A percentile compares a stretch with the other conserved stretches of the same genome.
Conservation (phyloP, 1,139 yeast genomes). For the Suhomyces bribrorum region DNA sequence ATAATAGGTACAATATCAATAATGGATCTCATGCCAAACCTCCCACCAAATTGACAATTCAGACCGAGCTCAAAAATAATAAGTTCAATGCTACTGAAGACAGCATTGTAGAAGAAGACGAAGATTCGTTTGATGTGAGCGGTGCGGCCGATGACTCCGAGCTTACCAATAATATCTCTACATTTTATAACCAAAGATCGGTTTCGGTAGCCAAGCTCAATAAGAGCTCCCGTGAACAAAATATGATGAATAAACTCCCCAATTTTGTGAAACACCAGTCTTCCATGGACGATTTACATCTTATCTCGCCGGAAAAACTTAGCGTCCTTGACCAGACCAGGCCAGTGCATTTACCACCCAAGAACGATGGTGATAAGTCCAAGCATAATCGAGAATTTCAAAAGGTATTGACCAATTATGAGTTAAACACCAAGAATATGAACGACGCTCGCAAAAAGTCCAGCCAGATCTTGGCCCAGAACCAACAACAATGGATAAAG, state of each 20-base stretch:
- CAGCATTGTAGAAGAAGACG: constrained; percentile 23
- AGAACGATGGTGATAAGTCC: constrained; percentile 33
- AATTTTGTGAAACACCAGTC: constrained; percentile 42
- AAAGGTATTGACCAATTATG: constrained; percentile 34
- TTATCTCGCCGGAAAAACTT: constrained; percentile 46
- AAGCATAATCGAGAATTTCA: constrained; percentile 45
- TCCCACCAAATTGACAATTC: constrained; percentile 16
- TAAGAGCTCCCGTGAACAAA: constrained; percentile 36
- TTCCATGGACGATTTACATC: constrained; percentile 43
- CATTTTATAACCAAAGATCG: constrained; percentile 41
- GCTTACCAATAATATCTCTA: constrained; percentile 39
- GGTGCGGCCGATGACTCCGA: constrained; percentile 29
- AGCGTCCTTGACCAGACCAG: constrained; percentile 44
- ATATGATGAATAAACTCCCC: constrained; percentile 41
- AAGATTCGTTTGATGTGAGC: constrained; percentile 7
- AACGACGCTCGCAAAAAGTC: constrained; percentile 25
- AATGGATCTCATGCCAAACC: constrained; percentile 6
- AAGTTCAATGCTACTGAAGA: constrained; percentile 18
- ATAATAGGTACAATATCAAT: constrained; percentile 27
- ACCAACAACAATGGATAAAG: constrained; percentile 33
- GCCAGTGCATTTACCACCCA: constrained; percentile 51
- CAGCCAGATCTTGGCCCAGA: constrained; percentile 20
- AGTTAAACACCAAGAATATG: constrained; percentile 25
- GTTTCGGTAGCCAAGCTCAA: constrained; percentile 36
- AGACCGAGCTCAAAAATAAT: constrained; percentile 9